Evolutionary conservation across 371 early-diverging fungal species (phyloP).

Genomic region (Zopfochytrium polystomum): DNA sequence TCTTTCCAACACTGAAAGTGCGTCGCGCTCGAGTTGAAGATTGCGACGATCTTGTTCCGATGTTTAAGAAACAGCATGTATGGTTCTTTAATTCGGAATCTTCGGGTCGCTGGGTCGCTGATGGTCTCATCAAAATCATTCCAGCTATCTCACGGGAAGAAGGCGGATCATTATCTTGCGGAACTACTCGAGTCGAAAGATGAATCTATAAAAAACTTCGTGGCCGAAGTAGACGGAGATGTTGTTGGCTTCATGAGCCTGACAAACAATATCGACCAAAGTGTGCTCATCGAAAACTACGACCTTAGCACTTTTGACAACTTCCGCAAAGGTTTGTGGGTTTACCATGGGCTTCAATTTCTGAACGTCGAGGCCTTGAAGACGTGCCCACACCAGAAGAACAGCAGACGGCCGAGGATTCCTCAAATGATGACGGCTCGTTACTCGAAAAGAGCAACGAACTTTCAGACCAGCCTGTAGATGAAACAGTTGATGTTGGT

Average conservation of each 20-base stretch:
- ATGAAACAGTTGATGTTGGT: too few species aligned
- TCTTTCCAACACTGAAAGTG: slow-evolving; percentile 37
- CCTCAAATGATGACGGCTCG: too few species aligned
- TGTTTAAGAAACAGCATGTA: slow-evolving; percentile 46
- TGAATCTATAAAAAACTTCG: slow-evolving; percentile 36
- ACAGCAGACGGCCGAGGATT: too few species aligned
- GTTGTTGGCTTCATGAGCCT: slow-evolving; percentile 49
- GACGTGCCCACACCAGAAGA: too few species aligned
- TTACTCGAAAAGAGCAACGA: too few species aligned
- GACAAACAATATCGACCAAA: slow-evolving; percentile 35
- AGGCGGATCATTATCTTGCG: slow-evolving; percentile 43
- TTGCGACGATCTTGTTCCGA: slow-evolving; percentile 53
- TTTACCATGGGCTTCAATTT: too few species aligned
- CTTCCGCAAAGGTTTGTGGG: slow-evolving; percentile 30
- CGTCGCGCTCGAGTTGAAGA: slow-evolving; percentile 49
- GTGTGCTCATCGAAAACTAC: slow-evolving; percentile 27
- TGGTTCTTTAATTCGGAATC: not conserved
- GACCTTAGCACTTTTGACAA: slow-evolving; percentile 40
- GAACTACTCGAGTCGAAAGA: slow-evolving; percentile 41
- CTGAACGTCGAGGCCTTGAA: too few species aligned
- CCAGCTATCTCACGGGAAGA: slow-evolving; percentile 29
- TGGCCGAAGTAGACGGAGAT: slow-evolving; percentile 44
- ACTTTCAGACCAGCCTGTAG: too few species aligned
- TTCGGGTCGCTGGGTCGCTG: not conserved
- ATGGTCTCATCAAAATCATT: not conserved